Evolutionary conservation across 1,284 basidiomycete genomes (phyloP), one percentile per base, ranked within the genome.

Genomic region (Ganoderma lingzhi): DNA sequence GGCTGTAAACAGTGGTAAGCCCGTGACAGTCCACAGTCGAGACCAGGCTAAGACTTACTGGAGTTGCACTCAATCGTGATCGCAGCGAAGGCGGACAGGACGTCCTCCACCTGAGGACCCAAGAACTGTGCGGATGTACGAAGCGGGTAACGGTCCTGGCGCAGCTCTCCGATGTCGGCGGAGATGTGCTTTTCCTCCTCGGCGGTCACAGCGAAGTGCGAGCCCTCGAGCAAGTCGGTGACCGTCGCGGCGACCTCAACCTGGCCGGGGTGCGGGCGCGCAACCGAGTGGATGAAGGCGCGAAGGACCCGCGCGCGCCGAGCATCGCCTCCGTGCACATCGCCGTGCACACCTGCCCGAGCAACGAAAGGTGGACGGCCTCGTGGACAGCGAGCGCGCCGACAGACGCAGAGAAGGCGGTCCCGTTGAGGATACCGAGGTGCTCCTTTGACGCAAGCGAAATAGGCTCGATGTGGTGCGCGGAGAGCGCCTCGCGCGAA

Each of bases 221-320:
- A 93, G 15, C 88, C 93, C n/a, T 88, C 85, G 9, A 96, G 85
- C 37, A 95, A 82, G 64, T 88, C 83, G 83, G 88, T 88, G 65
- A 96, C 87, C 67, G 88, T 88, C 71, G 84, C 87, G 1, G 93
- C 93, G 0, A 86, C 87, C 77, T 95, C 92, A 65, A 88, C 87
- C 82, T 96, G 95, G 61, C 95, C 95, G 2, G 94, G 92, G 78
- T 96, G 95, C n/a, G 95, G 95, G 37, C 95, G 88, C 17, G 92
- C 90, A 53, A 88, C 82, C 67, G 89, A 85, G 78, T 93, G 91
- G 69, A 96, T 94, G 83, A 97, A 96, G 1, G 88, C 75, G 91
- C 90, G 77, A 93, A 95, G 0, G 90, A 92, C 12, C 86, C 91
- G 59, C 88, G 88, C 28, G 89, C 87, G 6, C 94, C 94, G 58